These are phyloP conservation scores for Kodamaea ohmeri DNA, from an alignment of 1,139 yeast genomes.

Conservation along the genomic window DNA sequence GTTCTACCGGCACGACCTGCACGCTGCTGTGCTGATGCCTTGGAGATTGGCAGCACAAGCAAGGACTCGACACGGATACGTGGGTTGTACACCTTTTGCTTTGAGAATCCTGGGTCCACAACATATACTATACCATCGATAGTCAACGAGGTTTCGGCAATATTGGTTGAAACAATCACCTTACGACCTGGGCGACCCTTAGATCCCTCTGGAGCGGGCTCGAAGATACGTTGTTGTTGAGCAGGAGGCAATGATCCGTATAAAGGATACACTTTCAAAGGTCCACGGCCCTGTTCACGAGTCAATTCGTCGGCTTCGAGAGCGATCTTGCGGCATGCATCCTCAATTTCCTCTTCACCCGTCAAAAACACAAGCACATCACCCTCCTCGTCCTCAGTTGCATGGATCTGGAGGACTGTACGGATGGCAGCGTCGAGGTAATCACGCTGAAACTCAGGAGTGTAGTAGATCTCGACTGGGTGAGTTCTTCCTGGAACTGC, in stretches of 20 bases:
- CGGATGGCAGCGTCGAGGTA: slow-evolving; percentile 92
- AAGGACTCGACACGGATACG: slow-evolving; percentile 93
- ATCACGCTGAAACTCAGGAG: slow-evolving; percentile 94
- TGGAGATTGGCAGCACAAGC: slow-evolving; percentile 92
- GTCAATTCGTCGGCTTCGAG: slow-evolving; percentile 85
- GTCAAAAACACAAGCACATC: slow-evolving; percentile 86
- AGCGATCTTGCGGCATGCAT: slow-evolving; percentile 84
- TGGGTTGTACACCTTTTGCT: slow-evolving; percentile 96
- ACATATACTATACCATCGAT: slow-evolving; percentile 97
- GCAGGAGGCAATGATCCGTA: slow-evolving; percentile 96
- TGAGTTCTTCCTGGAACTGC: slow-evolving; percentile 98
- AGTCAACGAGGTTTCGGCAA: slow-evolving; percentile 96
- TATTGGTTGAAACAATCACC: slow-evolving; percentile 90
- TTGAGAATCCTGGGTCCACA: slow-evolving; percentile 95
- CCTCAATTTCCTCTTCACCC: slow-evolving; percentile 98
- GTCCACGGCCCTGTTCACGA: slow-evolving; percentile 89
- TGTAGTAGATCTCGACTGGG: slow-evolving; percentile 94
- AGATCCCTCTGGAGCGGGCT: slow-evolving; percentile 74
- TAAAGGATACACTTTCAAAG: slow-evolving; percentile 82
- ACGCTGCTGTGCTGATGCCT: slow-evolving; percentile 96
- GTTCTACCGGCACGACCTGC: slow-evolving; percentile 99
- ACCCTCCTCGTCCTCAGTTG: slow-evolving; percentile 85
- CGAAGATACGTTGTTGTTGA: slow-evolving; percentile 91
- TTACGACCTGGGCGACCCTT: slow-evolving; percentile 90
- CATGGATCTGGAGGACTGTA: slow-evolving; percentile 93